Conservation (phyloP, 345 rosid genomes). For the Brassica nigra region DNA sequence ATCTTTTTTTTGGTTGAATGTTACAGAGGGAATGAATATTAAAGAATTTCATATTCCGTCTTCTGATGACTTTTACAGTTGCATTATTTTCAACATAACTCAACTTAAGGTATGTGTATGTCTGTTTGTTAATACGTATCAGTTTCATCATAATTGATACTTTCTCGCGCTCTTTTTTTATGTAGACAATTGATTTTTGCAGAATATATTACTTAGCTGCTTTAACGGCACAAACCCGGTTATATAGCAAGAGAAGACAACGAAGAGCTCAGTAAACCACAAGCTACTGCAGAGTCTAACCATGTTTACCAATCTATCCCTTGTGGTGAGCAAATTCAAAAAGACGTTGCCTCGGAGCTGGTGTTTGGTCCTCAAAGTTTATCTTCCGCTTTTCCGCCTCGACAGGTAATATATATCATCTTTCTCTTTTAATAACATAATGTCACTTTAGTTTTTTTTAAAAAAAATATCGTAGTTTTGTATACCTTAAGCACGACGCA, state of each 20-base stretch:
- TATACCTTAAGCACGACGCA: not conserved
- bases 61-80: too few relatives aligned
- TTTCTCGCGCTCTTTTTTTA: not conserved
- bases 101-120: too few relatives aligned
- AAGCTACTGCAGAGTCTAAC: not conserved
- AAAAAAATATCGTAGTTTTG: not conserved
- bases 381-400: constrained; percentile 6
- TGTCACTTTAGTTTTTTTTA: not conserved
- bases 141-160: not conserved
- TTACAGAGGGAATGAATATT: too few relatives aligned
- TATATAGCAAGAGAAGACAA: not conserved
- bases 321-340: not conserved
- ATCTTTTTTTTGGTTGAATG: too few relatives aligned
- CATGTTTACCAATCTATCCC: not conserved
- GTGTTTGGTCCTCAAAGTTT: not conserved
- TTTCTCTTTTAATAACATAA: not conserved
- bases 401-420: not conserved
- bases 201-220: not conserved
- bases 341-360: too few relatives aligned
- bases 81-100: too few relatives aligned
- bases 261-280: constrained; percentile 18
- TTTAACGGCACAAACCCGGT: not conserved
- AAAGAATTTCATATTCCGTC: too few relatives aligned
- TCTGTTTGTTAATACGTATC: not conserved
- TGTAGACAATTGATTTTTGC: not conserved